Evolutionary conservation across 495 filamentous ascomycete species (phyloP).

Genomic region (Podospora tetraspora): DNA sequence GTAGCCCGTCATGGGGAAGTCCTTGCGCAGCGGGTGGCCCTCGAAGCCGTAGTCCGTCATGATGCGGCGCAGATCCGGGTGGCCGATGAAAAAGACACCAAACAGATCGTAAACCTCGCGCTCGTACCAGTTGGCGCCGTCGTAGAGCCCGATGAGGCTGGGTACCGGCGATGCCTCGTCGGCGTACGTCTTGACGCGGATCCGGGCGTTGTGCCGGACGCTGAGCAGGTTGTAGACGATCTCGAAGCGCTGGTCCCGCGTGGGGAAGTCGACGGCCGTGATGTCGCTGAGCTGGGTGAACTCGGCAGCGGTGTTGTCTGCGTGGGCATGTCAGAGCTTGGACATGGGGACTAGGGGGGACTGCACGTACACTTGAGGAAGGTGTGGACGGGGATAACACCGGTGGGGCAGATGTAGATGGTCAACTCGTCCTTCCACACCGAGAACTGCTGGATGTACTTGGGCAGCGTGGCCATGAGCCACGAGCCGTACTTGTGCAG

Average conservation of each 20-base stretch:
- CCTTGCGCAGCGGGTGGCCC: conserved; percentile 93
- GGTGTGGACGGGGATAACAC: conserved; percentile 81
- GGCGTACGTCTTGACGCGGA: conserved; percentile 98
- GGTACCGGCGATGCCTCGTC: conserved; percentile 95
- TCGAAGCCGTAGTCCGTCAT: conserved; percentile 99
- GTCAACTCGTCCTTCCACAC: conserved; percentile 99
- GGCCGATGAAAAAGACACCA: conserved; percentile 91
- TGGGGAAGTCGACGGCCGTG: conserved; percentile 93
- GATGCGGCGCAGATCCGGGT: conserved; percentile 95
- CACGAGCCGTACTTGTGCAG: conserved; percentile 94
- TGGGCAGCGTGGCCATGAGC: conserved; percentile 91
- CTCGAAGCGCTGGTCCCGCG: conserved; percentile 90
- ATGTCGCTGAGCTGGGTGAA: conserved; percentile 91
- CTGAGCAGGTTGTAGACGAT: conserved; percentile 97
- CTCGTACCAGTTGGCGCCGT: conserved; percentile 99
- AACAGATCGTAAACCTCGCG: conserved; percentile 96
- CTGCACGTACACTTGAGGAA: conserved; percentile 73
- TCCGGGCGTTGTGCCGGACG: conserved; percentile 90
- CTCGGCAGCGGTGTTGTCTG: conserved; percentile 89
- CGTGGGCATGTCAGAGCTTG: not conserved
- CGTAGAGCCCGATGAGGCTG: conserved; percentile 75
- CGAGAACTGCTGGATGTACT: conserved; percentile 97
- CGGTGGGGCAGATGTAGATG: conserved; percentile 83
- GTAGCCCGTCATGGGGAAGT: conserved; percentile 97
- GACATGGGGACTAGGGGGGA: not conserved